phyloP scores from a whole-genome alignment of 352 stramenopile species.

The Plasmopara muralis region DNA sequence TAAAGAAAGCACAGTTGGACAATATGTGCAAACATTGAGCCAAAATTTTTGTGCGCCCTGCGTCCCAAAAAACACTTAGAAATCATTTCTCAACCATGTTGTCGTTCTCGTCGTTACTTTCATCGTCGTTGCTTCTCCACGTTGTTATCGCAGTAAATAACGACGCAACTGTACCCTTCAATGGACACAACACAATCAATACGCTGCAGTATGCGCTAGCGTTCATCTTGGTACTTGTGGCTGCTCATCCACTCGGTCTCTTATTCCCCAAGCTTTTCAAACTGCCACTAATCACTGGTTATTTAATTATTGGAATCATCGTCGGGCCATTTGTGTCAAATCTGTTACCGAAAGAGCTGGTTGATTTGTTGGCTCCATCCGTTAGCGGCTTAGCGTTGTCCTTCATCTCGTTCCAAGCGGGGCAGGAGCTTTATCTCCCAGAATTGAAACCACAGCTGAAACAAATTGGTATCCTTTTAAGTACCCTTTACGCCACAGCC shows the following conservation, averaged over 20 bases:
- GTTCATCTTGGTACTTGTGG: slow-evolving; percentile 51
- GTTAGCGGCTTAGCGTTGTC: slow-evolving; percentile 59
- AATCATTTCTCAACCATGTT: neutral
- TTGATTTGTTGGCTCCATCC: slow-evolving; percentile 25
- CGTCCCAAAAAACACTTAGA: neutral
- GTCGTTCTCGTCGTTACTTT: neutral
- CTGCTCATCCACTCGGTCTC: slow-evolving; percentile 16
- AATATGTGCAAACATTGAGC: no score
- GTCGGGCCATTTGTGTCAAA: slow-evolving; percentile 23
- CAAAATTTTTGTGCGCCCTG: neutral
- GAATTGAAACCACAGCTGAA: slow-evolving; percentile 59
- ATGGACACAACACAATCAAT: slow-evolving; percentile 30
- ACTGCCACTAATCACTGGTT: slow-evolving; percentile 22
- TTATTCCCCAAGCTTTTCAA: slow-evolving; percentile 26
- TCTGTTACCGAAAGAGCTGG: slow-evolving; percentile 12
- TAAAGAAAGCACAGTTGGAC: no score
- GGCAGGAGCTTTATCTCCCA: slow-evolving; percentile 65
- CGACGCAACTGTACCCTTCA: slow-evolving; percentile 28
- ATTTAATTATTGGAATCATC: slow-evolving; percentile 22
- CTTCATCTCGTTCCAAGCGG: slow-evolving; percentile 72
- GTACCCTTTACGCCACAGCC: slow-evolving; percentile 41
- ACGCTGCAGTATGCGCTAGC: slow-evolving; percentile 39
- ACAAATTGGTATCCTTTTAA: slow-evolving; percentile 43
- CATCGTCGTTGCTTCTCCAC: neutral
- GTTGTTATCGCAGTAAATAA: neutral